These are phyloP conservation scores for Sporisorium iseilematis-ciliati DNA, from an alignment of 1,284 basidiomycete genomes.

Conservation along the genomic window DNA sequence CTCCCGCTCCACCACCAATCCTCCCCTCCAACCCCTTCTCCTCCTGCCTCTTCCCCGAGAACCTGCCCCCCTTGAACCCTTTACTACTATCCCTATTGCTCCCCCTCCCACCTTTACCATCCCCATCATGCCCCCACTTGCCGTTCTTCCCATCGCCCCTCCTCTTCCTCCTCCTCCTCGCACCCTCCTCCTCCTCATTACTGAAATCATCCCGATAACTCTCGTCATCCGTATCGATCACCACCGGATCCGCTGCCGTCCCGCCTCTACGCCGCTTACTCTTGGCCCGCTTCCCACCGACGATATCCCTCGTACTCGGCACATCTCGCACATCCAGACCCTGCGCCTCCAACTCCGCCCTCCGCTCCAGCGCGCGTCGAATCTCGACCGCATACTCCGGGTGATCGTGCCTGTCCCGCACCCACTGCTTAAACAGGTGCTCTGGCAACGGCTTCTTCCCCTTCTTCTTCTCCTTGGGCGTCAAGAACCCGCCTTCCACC, in stretches of 20 bases:
- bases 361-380: slow-evolving; percentile 17
- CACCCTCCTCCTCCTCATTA: slow-evolving; percentile 1
- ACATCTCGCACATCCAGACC: slow-evolving; percentile 11
- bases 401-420: slow-evolving; percentile 18
- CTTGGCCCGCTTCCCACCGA: background rate
- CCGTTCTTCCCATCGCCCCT: slow-evolving; percentile 28
- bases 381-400: slow-evolving; percentile 29
- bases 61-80: slow-evolving; percentile 11
- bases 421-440: slow-evolving; percentile 30
- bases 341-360: slow-evolving; percentile 20
- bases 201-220: slow-evolving; percentile 9
- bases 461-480: slow-evolving; percentile 31
- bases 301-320: slow-evolving; percentile 17
- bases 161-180: slow-evolving; percentile 8
- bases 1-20: slow-evolving; percentile 1
- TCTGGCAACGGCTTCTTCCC: slow-evolving; percentile 36
- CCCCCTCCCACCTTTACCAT: background rate
- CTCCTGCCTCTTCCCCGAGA: slow-evolving; percentile 14
- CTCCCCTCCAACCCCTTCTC: background rate
- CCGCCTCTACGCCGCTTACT: slow-evolving; percentile 6
- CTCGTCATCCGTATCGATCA: slow-evolving; percentile 15
- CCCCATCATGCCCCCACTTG: slow-evolving; percentile 25
- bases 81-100: background rate
- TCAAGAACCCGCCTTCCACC: slow-evolving; percentile 28
- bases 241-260: slow-evolving; percentile 12